A percentile compares a stretch with the other conserved stretches of the same genome.
These are phyloP conservation scores for Aspergillus indologenus DNA, from an alignment of 495 filamentous ascomycete species.

Conservation along the genomic window DNA sequence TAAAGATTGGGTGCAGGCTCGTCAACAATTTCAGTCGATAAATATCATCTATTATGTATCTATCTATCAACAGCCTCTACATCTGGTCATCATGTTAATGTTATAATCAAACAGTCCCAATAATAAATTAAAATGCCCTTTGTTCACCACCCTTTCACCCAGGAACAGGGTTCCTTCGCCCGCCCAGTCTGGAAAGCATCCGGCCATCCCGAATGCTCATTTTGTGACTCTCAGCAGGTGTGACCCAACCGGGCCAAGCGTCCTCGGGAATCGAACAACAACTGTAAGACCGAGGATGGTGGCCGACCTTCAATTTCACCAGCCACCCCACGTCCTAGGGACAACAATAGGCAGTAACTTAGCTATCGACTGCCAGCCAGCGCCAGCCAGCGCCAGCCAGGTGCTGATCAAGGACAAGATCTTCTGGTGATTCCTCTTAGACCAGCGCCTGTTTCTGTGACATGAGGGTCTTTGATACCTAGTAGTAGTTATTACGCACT, in stretches of 20 bases:
- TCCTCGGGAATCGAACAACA: slow-evolving; percentile 18
- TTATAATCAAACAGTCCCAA: too few relatives aligned
- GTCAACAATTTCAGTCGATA: too few relatives aligned
- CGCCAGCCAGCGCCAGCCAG: too few relatives aligned
- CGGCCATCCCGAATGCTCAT: slow-evolving; percentile 21
- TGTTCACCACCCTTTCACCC: too few relatives aligned
- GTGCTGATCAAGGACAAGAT: slow-evolving; percentile 1
- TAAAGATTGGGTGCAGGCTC: too few relatives aligned
- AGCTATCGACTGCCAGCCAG: not conserved
- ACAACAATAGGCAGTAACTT: slow-evolving; percentile 3
- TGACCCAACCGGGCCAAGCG: slow-evolving; percentile 16
- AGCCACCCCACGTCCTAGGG: slow-evolving; percentile 21
- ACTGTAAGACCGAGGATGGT: slow-evolving; percentile 9
- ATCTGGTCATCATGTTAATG: too few relatives aligned
- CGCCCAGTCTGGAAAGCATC: slow-evolving; percentile 14
- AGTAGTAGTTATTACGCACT: not conserved
- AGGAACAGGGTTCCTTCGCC: not conserved
- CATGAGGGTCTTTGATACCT: not conserved
- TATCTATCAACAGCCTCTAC: too few relatives aligned
- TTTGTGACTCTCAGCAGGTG: slow-evolving; percentile 22
- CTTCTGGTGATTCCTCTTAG: not conserved
- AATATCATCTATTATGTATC: too few relatives aligned
- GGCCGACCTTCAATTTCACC: slow-evolving; percentile 4
- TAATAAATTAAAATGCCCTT: too few relatives aligned
- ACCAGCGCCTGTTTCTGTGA: not conserved